These are phyloP conservation scores for Monascus purpureus DNA, from an alignment of 495 filamentous ascomycete genomes.

Conservation along the genomic window DNA sequence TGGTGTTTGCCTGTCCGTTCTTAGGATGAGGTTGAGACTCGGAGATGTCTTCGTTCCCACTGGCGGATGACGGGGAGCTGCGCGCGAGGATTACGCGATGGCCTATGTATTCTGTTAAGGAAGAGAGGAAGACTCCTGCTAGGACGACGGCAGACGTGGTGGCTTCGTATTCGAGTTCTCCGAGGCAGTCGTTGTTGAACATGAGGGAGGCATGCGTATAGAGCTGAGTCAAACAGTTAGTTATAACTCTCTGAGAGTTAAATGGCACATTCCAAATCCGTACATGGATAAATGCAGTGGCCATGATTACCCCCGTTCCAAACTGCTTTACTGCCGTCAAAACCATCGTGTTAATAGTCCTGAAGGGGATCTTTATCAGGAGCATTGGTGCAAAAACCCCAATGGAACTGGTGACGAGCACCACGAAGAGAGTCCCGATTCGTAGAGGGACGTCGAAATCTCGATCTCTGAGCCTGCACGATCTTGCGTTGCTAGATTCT, in stretches of 20 bases:
- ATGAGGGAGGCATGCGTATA: conserved; percentile 49
- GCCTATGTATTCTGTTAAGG: conserved; percentile 44
- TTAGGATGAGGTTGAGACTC: conserved; percentile 1
- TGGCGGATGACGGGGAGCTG: neutral
- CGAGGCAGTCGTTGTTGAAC: conserved; percentile 50
- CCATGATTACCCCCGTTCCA: conserved; percentile 58
- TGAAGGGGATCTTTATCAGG: conserved; percentile 17
- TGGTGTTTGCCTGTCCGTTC: no score
- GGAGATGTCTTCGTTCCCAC: neutral
- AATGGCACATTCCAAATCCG: conserved; percentile 6
- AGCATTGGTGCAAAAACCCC: conserved; percentile 30
- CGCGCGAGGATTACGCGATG: conserved; percentile 31
- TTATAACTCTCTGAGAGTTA: no score
- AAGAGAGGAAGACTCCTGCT: conserved; percentile 50
- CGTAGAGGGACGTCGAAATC: conserved; percentile 46
- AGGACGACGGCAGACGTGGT: conserved; percentile 49
- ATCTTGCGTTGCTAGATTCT: conserved; percentile 5
- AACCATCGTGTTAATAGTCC: conserved; percentile 29
- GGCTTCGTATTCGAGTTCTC: conserved; percentile 43
- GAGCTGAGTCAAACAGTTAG: conserved; percentile 30
- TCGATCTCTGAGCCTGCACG: conserved; percentile 29
- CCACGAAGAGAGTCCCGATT: conserved; percentile 46
- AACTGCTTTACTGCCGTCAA: conserved; percentile 47
- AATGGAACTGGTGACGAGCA: conserved; percentile 36
- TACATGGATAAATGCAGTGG: conserved; percentile 59